Evolutionary conservation across 805 yeast genomes (phyloP).

Genomic region (Candida manassasensis): DNA sequence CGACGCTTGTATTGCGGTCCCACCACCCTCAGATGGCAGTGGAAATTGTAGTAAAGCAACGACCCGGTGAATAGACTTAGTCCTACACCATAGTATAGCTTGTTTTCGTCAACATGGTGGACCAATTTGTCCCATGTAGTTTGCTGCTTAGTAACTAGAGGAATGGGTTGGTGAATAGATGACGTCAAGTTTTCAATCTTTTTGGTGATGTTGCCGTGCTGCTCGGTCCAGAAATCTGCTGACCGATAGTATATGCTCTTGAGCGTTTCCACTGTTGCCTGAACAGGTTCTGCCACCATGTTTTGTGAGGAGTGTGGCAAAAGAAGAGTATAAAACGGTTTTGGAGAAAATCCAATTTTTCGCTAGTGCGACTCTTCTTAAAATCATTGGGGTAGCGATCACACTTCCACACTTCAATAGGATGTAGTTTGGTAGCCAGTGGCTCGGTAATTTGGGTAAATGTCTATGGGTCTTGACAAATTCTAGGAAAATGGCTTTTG

Average conservation of each 20-base stretch:
- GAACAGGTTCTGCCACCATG: slow-evolving; percentile 45
- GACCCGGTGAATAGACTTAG: slow-evolving; percentile 8
- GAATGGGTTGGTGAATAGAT: slow-evolving; percentile 6
- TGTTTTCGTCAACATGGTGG: slow-evolving; percentile 1
- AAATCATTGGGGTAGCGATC: no score
- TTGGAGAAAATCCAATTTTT: no score
- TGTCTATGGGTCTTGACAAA: no score
- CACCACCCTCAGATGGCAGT: neutral
- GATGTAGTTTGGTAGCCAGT: no score
- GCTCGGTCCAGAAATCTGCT: slow-evolving; percentile 17
- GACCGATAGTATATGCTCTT: slow-evolving; percentile 18
- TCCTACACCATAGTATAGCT: slow-evolving; percentile 25
- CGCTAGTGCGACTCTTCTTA: no score
- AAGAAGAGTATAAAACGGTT: no score
- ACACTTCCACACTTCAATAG: no score
- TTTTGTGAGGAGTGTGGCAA: neutral
- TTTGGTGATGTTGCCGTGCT: slow-evolving; percentile 17
- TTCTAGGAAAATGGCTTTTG: no score
- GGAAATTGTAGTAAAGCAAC: neutral
- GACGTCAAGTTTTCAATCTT: neutral
- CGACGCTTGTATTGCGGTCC: slow-evolving; percentile 33
- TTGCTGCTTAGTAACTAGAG: slow-evolving; percentile 1
- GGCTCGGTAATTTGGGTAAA: no score
- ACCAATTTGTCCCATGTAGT: neutral
- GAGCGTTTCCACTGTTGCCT: slow-evolving; percentile 30